Evolutionary conservation across 208 protist genomes (phyloP), one percentile per base, ranked within the genome.

Genomic region (Entamoeba invadens): DNA sequence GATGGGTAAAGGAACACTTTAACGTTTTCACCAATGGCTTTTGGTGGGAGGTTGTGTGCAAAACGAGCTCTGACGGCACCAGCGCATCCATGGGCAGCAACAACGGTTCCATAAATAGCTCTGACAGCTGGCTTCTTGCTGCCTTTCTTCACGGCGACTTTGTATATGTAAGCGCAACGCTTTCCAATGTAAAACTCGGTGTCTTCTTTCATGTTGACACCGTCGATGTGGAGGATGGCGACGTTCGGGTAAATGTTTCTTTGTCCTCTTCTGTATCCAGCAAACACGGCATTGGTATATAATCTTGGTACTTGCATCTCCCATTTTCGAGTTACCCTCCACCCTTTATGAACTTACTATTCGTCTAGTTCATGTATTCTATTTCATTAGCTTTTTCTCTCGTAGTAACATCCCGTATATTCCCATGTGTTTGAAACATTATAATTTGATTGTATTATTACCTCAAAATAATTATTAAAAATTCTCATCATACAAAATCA

Each of bases 121-220:
- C 98, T 97, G 38, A 77, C 38, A 77, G 57, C 57, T 77, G 57
- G 57, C 38, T 77, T 77, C 96, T 95, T 96, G 21, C 57, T 77
- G 25, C 57, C 57, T 77, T 77, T 77, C 94, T 98, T 97, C 95
- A 97, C 98, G 16, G 47, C 25, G 94, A 97, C 98, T 95, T 98
- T 97, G 97, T 99, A 99, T 45, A 99, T 97, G 96, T 98, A 99
- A 95, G 97, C 98, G 91, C 99, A 97, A 94, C 97, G 97, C 97
- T 99, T 99, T 94, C 98, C 98, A 38, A 99, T 95, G 96, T 99
- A 99, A 97, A 97, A 99, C 50, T 95, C 93, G 93, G 98, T 97
- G 57, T 98, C 98, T 92, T 98, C 96, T 94, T 97, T 97, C 93
- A 96, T 97, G 95, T 98, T 97, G 77, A 98, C 98, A 95, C 98